Conservation (phyloP, 768 basidiomycete species). For the Favolaschia claudopus region DNA sequence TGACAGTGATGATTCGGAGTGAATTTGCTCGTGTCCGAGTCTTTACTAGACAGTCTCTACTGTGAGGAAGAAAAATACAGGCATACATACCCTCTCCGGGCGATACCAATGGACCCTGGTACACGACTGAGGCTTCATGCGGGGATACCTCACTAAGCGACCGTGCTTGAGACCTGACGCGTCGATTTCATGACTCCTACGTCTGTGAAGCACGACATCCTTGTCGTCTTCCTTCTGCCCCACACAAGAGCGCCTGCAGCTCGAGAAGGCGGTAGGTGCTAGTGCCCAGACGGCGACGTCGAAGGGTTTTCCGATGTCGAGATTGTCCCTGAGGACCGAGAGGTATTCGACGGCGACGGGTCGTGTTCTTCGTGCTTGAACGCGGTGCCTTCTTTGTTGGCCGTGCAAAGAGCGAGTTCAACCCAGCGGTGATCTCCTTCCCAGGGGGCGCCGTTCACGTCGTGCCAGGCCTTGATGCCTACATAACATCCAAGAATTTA, state of each 20-base stretch:
- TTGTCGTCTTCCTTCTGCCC: too few species aligned
- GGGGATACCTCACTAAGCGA: too few species aligned
- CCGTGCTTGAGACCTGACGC: too few species aligned
- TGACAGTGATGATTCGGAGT: neutral
- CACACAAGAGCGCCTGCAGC: conserved; percentile 35
- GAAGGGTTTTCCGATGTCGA: conserved; percentile 35
- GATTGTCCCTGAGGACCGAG: conserved; percentile 17
- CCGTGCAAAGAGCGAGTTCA: conserved; percentile 12
- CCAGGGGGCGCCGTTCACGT: conserved; percentile 44
- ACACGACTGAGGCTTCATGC: too few species aligned
- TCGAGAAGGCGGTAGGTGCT: conserved; percentile 44
- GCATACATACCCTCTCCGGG: too few species aligned
- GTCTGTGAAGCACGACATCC: too few species aligned
- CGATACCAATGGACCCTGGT: too few species aligned
- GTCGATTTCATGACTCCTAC: too few species aligned
- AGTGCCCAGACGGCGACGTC: conserved; percentile 46
- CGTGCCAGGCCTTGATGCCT: conserved; percentile 46
- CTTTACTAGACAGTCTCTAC: too few species aligned
- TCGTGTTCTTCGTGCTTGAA: conserved; percentile 23
- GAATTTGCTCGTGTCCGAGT: too few species aligned
- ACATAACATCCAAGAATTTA: conserved; percentile 46
- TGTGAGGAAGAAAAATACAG: too few species aligned
- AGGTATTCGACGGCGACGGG: conserved; percentile 48
- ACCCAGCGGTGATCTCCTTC: conserved; percentile 38
- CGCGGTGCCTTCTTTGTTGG: conserved; percentile 31